Evolutionary conservation across 495 filamentous ascomycete species (phyloP).

Genomic region (Hypoxylon fragiforme): DNA sequence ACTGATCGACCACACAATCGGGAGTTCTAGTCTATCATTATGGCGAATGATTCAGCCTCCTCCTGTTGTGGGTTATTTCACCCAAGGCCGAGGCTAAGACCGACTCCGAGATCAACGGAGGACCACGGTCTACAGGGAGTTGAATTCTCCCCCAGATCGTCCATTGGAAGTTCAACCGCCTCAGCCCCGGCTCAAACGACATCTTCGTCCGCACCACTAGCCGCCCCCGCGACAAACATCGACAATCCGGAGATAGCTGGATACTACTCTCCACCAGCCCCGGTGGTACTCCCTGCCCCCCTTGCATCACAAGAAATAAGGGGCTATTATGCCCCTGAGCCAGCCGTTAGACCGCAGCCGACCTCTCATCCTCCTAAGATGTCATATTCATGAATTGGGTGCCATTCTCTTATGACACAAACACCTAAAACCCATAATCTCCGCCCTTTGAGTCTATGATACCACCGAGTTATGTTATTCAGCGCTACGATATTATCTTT

Average conservation of each 20-base stretch:
- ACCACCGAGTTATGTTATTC: no score
- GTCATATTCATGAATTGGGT: conserved; percentile 11
- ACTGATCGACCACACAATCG: no score
- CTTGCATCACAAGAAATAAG: conserved; percentile 18
- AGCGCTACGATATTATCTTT: no score
- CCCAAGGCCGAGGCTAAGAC: conserved; percentile 7
- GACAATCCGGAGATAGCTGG: conserved; percentile 27
- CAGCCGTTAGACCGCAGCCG: not conserved
- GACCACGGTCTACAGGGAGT: conserved; percentile 15
- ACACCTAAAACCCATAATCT: no score
- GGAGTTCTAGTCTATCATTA: no score
- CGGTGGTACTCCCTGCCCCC: not conserved
- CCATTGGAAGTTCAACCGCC: conserved; percentile 18
- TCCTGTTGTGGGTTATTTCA: conserved; percentile 17
- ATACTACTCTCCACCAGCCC: conserved; percentile 28
- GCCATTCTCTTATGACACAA: not conserved
- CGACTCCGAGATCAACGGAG: not conserved
- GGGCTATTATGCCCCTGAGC: conserved; percentile 29
- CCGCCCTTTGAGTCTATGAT: no score
- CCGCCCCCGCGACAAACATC: not conserved
- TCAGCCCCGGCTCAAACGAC: not conserved
- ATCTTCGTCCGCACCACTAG: not conserved
- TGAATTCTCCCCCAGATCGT: conserved; percentile 26
- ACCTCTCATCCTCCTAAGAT: conserved; percentile 4
- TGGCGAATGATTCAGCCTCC: conserved; percentile 12